phyloP scores from a whole-genome alignment of 2,329 filamentous ascomycete genomes.

The Clonostachys sp. region DNA sequence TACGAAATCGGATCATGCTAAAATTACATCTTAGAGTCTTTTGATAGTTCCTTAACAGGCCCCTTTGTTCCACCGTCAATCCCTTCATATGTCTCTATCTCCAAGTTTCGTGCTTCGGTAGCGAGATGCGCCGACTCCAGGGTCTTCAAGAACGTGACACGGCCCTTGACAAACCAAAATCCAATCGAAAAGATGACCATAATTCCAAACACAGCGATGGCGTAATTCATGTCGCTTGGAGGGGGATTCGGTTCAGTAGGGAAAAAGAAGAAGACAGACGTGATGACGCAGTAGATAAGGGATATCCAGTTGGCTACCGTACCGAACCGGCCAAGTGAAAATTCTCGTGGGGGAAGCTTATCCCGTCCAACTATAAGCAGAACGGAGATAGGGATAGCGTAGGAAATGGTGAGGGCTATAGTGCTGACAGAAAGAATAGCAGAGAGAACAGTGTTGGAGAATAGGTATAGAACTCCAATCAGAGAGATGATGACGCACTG shows the following conservation, averaged over 20 bases:
- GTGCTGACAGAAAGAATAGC: slow-evolving; percentile 52
- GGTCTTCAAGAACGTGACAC: slow-evolving; percentile 18
- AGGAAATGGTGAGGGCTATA: slow-evolving; percentile 48
- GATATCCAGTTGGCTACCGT: slow-evolving; percentile 40
- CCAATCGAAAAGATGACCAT: slow-evolving; percentile 43
- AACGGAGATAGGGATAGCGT: slow-evolving; percentile 40
- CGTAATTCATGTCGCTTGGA: slow-evolving; percentile 50
- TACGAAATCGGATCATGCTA: too few species aligned
- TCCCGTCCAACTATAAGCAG: slow-evolving; percentile 46
- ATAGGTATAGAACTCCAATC: slow-evolving; percentile 52
- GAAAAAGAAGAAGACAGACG: slow-evolving; percentile 53
- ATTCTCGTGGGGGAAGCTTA: slow-evolving; percentile 39
- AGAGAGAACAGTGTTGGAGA: slow-evolving; percentile 45
- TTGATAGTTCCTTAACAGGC: too few species aligned
- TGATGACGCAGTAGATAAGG: slow-evolving; percentile 44
- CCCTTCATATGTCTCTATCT: background rate
- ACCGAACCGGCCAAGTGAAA: slow-evolving; percentile 39
- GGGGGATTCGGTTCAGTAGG: slow-evolving; percentile 37
- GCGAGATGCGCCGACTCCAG: background rate
- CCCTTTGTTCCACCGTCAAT: background rate
- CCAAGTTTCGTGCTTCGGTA: background rate
- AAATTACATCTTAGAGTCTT: too few species aligned
- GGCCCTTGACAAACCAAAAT: slow-evolving; percentile 46
- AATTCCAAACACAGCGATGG: slow-evolving; percentile 50
- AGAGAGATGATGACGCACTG: slow-evolving; percentile 36